Evolutionary conservation across 2,329 filamentous ascomycete species (phyloP), one percentile per base, ranked within the genome.

Genomic region (Aspergillus sp.): DNA sequence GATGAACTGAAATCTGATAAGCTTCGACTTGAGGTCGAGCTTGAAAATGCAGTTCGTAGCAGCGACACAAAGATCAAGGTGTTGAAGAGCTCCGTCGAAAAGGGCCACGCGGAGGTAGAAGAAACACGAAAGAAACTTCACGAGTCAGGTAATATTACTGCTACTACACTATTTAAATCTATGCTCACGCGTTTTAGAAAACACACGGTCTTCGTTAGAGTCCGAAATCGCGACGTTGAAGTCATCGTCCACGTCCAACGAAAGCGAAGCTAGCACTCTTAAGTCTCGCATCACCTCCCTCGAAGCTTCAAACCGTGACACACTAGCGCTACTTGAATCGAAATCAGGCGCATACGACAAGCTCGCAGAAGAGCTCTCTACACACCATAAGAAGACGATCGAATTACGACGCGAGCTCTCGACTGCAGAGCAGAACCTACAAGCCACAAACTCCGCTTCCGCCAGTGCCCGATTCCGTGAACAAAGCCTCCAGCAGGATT

Each of bases 301-400:
- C 3, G 93, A 99, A 75, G 87, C 90, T 0, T 95, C 93, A 6
- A 98, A 96, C 71, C 89, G 95, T 61, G 93, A 97, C 63, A 93
- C 92, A 14, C 78, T 98, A 4, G 88, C 90, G 43, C 86, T 97
- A 35, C 87, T 98, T 61, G 93, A 98, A 70, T 89, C 91, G 17
- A 97, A 97, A 76, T 91, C 90, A 55, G 86, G 87, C 9, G 90
- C 92, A 39, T 91, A 97, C 71, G 90, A 96, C 65, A 87, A 87
- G 59, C 83, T 99, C 3, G 87, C 91, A 4, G 88, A 92, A 58
- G 95, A 99, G 68, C 84, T 99, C 19, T 88, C 92, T 41, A 85
- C 89, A 52, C 91, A 96, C 68, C 93, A 98, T 70, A 87, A 93
- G 69, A 96, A 96, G 73, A 90, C 90, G 44, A 81, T 96, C 52